Evolutionary conservation across 1,284 basidiomycete genomes (phyloP).

Genomic region (Puccinia novopanici): DNA sequence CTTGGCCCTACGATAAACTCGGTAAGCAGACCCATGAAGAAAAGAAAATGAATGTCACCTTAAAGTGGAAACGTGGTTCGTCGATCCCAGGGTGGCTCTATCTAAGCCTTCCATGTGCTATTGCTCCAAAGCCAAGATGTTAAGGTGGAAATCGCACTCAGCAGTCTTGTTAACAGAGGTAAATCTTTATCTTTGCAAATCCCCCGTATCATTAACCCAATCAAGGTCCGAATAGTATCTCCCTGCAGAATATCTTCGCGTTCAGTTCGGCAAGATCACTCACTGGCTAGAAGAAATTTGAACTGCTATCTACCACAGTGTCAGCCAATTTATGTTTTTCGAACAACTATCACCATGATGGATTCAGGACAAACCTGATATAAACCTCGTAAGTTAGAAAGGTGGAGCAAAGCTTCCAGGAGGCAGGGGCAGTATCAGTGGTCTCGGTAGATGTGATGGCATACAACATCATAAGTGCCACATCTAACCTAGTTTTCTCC

Average conservation of each 20-base stretch:
- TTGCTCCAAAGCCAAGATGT: not conserved
- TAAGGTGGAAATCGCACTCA: conserved; percentile 12
- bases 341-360: not conserved
- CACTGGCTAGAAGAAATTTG: not conserved
- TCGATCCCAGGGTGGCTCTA: conserved; percentile 15
- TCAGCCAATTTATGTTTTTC: not conserved
- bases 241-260: conserved; percentile 11
- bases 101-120: conserved; percentile 1
- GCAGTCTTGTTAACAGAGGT: not conserved
- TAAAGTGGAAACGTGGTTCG: not conserved
- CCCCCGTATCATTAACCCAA: conserved; percentile 6
- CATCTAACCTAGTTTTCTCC: conserved; percentile 3
- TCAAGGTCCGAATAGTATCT: conserved; percentile 19
- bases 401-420: not conserved
- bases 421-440: conserved; percentile 5
- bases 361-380: not conserved
- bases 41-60: conserved; percentile 3
- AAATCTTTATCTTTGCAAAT: conserved; percentile 10
- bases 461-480: conserved; percentile 6
- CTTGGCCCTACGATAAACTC: not conserved
- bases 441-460: conserved; percentile 23
- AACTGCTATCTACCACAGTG: not conserved
- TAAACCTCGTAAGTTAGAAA: not conserved
- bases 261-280: not conserved
- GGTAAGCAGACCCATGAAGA: not conserved